Evolutionary conservation across 2,329 filamentous ascomycete species (phyloP), one percentile per base, ranked within the genome.

Genomic region (Ascochyta koolunga): DNA sequence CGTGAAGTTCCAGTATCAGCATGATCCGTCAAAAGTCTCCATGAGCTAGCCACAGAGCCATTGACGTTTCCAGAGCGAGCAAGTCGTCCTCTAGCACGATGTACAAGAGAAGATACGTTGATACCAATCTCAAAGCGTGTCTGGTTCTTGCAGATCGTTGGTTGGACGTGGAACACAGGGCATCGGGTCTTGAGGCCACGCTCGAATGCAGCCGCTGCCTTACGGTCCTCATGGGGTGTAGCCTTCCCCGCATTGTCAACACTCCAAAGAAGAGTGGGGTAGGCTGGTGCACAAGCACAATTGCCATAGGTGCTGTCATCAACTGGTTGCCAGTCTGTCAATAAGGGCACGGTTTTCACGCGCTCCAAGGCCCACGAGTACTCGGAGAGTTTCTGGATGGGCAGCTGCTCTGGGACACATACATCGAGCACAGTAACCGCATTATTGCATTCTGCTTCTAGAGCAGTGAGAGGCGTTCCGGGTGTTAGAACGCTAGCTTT

Each of bases 161-260:
- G n/a, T 4, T 59, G 36, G 4, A 70, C 22, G 4, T 59, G 41
- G 10, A 74, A 58, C 6, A 71, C 60, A 0, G 50, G 32, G 2
- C 82, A 79, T 11, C 79, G 73, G 16, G 67, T 66, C 60, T 86
- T 86, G 10, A 83, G 64, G 1, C 73, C 72, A 32, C 76, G 74
- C 61, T 86, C 84, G 56, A 79, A 85, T 0, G 66, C 52, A 2
- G 78, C 79, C 25, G 83, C 82, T 54, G 79, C 75, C 50, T 77
- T 65, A 0, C 79, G 77, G n/a, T 75, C 67, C 48, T 74, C 70
- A 13, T 64, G 58, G 8, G 71, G 63, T 1, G 57, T 66, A 2
- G 61, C 66, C 6, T 56, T 45, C 15, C 59, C 59, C 2, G 54
- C 47, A 2, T 54, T 32, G 18, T 68, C 46, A 1, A 70, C 56